Conservation (phyloP, 1,284 basidiomycete species). For the Farysia itapuensis region DNA sequence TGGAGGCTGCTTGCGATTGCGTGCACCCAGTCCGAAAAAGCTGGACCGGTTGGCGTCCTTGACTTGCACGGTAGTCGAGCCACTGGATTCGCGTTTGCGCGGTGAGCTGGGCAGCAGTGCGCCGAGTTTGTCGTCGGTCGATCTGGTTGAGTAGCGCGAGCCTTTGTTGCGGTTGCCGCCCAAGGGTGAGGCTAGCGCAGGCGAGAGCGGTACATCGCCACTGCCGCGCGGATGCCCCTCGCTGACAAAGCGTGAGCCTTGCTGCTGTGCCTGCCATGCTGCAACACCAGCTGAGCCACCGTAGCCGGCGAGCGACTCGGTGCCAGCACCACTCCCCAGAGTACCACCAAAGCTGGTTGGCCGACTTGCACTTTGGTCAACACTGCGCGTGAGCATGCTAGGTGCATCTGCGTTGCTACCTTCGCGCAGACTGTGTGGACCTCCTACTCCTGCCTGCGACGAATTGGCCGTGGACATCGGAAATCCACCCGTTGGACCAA, state of each 20-base stretch:
- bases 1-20: conserved; percentile 44
- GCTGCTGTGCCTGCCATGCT: conserved; percentile 42
- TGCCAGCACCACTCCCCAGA: conserved; percentile 1
- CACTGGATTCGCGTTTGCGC: conserved; percentile 42
- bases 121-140: conserved; percentile 30
- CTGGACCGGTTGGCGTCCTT: conserved; percentile 41
- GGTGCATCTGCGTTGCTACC: conserved; percentile 34
- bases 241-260: conserved; percentile 17
- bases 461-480: conserved; percentile 11
- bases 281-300: conserved; percentile 26
- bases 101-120: conserved; percentile 36
- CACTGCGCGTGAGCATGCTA: conserved; percentile 27
- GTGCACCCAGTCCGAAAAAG: conserved; percentile 47
- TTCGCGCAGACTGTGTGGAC: conserved; percentile 8
- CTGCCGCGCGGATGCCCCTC: conserved; percentile 21
- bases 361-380: conserved; percentile 25
- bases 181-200: conserved; percentile 1
- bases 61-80: conserved; percentile 8
- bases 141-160: conserved; percentile 9
- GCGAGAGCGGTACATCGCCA: conserved; percentile 22
- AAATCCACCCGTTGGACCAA: conserved; percentile 7
- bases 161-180: background rate
- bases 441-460: conserved; percentile 17
- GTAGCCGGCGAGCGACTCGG: conserved; percentile 5
- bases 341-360: conserved; percentile 15